Evolutionary conservation across 768 basidiomycete genomes (phyloP), one percentile per base, ranked within the genome.

Genomic region (Pisolithus albus): DNA sequence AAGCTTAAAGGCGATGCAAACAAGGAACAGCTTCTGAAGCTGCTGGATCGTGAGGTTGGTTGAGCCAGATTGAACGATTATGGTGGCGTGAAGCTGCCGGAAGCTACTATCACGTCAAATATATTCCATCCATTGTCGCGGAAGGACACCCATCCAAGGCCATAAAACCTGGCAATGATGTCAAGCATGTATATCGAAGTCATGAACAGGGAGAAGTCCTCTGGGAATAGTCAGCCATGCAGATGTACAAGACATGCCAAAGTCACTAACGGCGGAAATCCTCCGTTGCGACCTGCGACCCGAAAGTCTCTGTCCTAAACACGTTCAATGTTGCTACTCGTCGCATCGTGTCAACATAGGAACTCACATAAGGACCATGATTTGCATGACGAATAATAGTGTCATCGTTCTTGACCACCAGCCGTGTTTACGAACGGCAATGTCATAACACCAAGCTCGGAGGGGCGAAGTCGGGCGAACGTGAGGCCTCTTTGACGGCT

Each of bases 71-170:
- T 78, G 78, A 38, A 90, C 81, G 19, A 88, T 71, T 26, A 94
- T 63, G 0, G 89, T 95, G 1, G 93, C 93, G 83, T 75, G 60
- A 94, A 82, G 58, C 86, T 89, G 6, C 95, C 94, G 3, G 70
- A 72, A 16, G 92, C 83, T 23, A 89, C 84, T 13, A 90, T 60
- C 40, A 93, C 69, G 58, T 97, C 94, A 67, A 94, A 97, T 1
- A 92, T 59, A 63, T 95, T 96, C 94, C 95, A 97, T 6, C 93
- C 91, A 58, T 93, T 91, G 28, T 83, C 81, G n/a, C 78, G 76
- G 74, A 90, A 96, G 63, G 86, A 88, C 15, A 66, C 66, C 82
- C 84, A 86, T 1, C 94, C 93, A 2, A 97, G 77, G 1, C 95
- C 95, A 59, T 77, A 82, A 42, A 86, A 72, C n/a, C 92, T 83